These are phyloP conservation scores for Pogostemon cablin DNA, from an alignment of 257 asterid species.

Conservation along the genomic window DNA sequence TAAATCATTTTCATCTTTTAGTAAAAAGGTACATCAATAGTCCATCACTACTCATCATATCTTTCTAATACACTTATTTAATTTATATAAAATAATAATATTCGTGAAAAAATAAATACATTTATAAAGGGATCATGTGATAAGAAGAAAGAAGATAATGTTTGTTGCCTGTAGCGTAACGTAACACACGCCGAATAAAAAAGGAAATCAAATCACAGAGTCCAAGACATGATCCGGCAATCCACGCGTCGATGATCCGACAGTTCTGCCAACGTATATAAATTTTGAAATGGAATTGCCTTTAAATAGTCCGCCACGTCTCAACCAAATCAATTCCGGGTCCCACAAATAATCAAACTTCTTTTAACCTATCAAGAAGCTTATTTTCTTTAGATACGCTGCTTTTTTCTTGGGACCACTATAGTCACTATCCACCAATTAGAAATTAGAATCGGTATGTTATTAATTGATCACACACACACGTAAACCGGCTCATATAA, in stretches of 20 bases:
- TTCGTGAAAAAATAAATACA: too few species aligned
- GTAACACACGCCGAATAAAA: conserved; percentile 15
- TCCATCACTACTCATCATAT: too few species aligned
- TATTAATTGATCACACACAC: not conserved
- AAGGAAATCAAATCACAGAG: not conserved
- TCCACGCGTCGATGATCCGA: conserved; percentile 35
- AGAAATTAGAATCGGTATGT: not conserved
- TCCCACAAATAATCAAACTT: conserved; percentile 44
- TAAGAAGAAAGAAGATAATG: not conserved
- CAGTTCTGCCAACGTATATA: not conserved
- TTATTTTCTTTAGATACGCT: conserved; percentile 43
- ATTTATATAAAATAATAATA: too few species aligned
- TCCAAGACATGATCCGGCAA: conserved; percentile 35
- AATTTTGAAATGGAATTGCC: not conserved
- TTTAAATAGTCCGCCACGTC: conserved; percentile 50
- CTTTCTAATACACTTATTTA: too few species aligned
- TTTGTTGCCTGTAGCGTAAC: conserved; percentile 11
- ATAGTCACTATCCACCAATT: conserved; percentile 49
- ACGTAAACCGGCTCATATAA: not conserved
- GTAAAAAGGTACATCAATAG: too few species aligned
- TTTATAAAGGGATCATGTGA: too few species aligned
- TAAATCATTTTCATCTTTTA: too few species aligned
- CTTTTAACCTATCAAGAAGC: conserved; percentile 37
- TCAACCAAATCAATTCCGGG: conserved; percentile 42
- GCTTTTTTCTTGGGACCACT: conserved; percentile 51